A percentile compares a stretch with the other conserved stretches of the same genome.
phyloP scores from a whole-genome alignment of 768 basidiomycete species.

The Infundibulicybe gibba region DNA sequence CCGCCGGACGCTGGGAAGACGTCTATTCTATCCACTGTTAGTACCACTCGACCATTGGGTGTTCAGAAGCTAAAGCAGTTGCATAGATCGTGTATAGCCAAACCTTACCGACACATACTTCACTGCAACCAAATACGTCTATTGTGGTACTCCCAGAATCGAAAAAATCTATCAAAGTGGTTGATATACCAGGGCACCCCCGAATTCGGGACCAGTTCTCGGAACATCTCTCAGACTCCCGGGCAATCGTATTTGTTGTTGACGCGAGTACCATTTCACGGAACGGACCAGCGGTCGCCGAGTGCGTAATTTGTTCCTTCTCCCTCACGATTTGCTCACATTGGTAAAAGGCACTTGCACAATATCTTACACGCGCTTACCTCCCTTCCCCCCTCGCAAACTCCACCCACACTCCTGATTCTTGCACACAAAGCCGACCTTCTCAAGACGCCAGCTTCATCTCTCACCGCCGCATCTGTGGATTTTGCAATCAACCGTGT shows the following conservation, averaged over 20 bases:
- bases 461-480: slow-evolving; percentile 29
- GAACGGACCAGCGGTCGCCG: slow-evolving; percentile 71
- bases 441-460: slow-evolving; percentile 44
- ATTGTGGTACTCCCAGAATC: slow-evolving; percentile 37
- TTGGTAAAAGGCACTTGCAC: slow-evolving; percentile 64
- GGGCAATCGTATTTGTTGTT: slow-evolving; percentile 72
- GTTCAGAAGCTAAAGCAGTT: slow-evolving; percentile 2
- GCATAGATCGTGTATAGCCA: slow-evolving; percentile 62
- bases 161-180: slow-evolving; percentile 45
- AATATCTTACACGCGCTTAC: slow-evolving; percentile 64
- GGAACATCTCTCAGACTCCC: slow-evolving; percentile 60
- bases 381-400: slow-evolving; percentile 69
- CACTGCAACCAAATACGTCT: slow-evolving; percentile 69
- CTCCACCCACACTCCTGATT: slow-evolving; percentile 57
- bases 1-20: slow-evolving; percentile 81
- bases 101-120: slow-evolving; percentile 67
- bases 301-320: slow-evolving; percentile 47
- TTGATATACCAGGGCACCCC: slow-evolving; percentile 87
- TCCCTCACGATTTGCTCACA: background rate
- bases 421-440: slow-evolving; percentile 79
- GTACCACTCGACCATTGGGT: slow-evolving; percentile 17
- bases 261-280: slow-evolving; percentile 78
- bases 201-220: slow-evolving; percentile 71
- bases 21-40: slow-evolving; percentile 65
- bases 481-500: slow-evolving; percentile 66